Evolutionary conservation across 768 basidiomycete species (phyloP), one percentile per base, ranked within the genome.

Genomic region (Thelephora aurantiotincta): DNA sequence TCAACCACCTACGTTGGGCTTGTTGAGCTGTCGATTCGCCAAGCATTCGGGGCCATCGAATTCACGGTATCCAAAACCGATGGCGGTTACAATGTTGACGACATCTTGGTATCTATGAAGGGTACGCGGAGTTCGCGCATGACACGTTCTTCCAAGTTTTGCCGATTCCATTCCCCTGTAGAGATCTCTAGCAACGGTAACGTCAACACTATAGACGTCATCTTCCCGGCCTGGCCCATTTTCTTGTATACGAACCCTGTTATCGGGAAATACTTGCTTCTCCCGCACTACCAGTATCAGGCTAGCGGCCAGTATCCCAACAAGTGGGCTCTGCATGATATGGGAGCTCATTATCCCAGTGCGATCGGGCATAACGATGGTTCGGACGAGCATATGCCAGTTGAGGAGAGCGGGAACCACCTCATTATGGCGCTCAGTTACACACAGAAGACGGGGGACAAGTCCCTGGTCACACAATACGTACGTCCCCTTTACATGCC

Each of bases 381-480:
- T 58, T 41, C 11, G 18, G 64, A 67, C 50, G 62, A 64, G 49
- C 54, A 56, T 42, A 67, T 60, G 66, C 61, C 60, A 12, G 51
- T 62, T 16, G 61, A 62, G 51, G 82, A 83, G 62, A 77, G 77
- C 49, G 82, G 79, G 13, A 82, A 84, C 55, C 81, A 82, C 77
- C 63, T 83, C 5, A 80, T 82, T 59, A 80, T 82, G 80, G 67
- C 77, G 1, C 63, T 80, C 46, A 74, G 73, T 52, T 77, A 81
- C 53, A 72, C 72, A 1, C 76, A 75, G 50, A 69, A 65, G 52
- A 68, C 74, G 0, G 63, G 65, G 12, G 77, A 80, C 53, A 58
- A 47, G n/a, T 72, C 74, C 1, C 70, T 77, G 43, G 55, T 82
- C 44, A 54, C 46, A 14, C 57, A 60, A 54, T 76, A 73, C 51